Base-by-base conservation (phyloP, 768 basidiomycete genomes). In the Collybia sordida region DNA sequence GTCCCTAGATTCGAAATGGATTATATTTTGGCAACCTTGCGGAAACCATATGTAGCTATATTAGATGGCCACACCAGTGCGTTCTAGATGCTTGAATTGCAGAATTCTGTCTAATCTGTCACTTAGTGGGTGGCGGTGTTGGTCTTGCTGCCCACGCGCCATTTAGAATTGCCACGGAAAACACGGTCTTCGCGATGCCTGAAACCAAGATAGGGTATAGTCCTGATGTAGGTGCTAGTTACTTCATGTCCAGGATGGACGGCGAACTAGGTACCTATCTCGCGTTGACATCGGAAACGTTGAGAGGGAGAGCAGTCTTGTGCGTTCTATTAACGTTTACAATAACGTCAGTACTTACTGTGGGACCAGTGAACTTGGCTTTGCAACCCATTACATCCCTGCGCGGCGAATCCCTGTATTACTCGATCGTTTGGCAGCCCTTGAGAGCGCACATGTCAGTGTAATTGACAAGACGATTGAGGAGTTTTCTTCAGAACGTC, bases 181-280 rank as follows among this genome's bases (percentile, higher is more conserved):
- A 88, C 22, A 97, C 95, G 0, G 51, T 80, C 1, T 90, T 98
- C 64, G 88, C 93, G 5, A 98, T 98, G 97, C 97, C 97, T 14
- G 97, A 99, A 72, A 93, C 90, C 11, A 90, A 88, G 60, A 93
- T 94, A 59, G 90, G 88, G 38, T 93, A 90, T 63, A 83, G 72
- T 55, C 95, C 96, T 23, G 96, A 99, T 68, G 95, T 99, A 21
- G 97, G 97, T 17, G 88, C 87, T 23, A 93, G 82, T 59, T 90
- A 83, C 71, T 95, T 93, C 73, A 73, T 99, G 43, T 86, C 93
- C 31, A 82, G 86, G 55, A 70, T 98, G 52, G 97, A 99, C 62
- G 97, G 97, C 9, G 77, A 93, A 56, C 62, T 98, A 39, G 97
- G 97, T 36, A 88, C 93, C n/a, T 99, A 96, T 72, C 82, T 98